These are phyloP conservation scores for Candida sonorensis DNA, from an alignment of 805 yeast species.

Conservation along the genomic window DNA sequence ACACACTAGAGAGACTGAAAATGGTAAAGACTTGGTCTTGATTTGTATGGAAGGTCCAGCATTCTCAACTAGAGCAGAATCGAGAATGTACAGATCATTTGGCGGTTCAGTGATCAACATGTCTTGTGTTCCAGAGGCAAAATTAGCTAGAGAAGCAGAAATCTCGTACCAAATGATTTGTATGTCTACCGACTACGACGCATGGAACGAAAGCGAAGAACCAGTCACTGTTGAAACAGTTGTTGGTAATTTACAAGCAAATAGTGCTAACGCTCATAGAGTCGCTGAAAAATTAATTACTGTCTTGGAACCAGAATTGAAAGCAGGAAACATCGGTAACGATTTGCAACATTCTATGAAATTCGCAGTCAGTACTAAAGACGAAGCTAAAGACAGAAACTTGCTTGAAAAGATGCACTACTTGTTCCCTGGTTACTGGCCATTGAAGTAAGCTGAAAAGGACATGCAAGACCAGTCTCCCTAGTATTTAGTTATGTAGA, in stretches of 20 bases:
- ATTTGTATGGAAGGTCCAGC: conserved; percentile 99
- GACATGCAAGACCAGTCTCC: background rate
- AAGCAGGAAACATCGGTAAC: conserved; percentile 57
- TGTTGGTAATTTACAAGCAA: conserved; percentile 82
- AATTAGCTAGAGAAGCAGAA: conserved; percentile 96
- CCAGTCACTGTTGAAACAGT: conserved; percentile 98
- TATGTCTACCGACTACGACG: conserved; percentile 98
- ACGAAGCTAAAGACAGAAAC: conserved; percentile 64
- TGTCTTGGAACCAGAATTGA: conserved; percentile 55
- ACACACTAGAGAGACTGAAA: conserved; percentile 60
- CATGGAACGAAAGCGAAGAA: conserved; percentile 94
- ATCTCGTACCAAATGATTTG: conserved; percentile 96
- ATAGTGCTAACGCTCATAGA: conserved; percentile 76
- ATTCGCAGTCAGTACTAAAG: conserved; percentile 71
- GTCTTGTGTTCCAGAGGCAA: conserved; percentile 97
- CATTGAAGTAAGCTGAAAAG: conserved; percentile 16
- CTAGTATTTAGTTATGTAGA: too few relatives aligned
- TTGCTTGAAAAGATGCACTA: conserved; percentile 75
- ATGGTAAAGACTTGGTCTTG: conserved; percentile 70
- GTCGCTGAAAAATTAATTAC: conserved; percentile 67
- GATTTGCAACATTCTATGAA: conserved; percentile 73
- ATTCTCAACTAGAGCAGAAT: conserved; percentile 94
- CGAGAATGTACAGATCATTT: conserved; percentile 75
- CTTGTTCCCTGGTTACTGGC: conserved; percentile 91
- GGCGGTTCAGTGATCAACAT: conserved; percentile 95